A percentile compares a stretch with the other conserved stretches of the same genome.
These are phyloP conservation scores for Melampsora americana DNA, from an alignment of 1,284 basidiomycete genomes.

Conservation along the genomic window DNA sequence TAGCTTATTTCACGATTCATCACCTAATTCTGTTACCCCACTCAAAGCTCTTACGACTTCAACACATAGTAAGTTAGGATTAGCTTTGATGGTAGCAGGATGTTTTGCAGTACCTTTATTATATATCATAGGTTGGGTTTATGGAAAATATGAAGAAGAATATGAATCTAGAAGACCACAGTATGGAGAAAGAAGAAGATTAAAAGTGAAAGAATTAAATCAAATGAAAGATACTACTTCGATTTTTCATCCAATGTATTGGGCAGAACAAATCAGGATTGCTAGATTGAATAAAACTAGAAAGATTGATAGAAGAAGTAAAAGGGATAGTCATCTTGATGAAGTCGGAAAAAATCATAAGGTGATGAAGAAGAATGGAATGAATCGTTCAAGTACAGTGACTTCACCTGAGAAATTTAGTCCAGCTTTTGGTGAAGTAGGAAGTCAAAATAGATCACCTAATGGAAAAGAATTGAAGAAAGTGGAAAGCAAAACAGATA, in stretches of 20 bases:
- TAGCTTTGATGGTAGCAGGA: conserved; percentile 10
- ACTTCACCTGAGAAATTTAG: not conserved
- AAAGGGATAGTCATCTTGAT: too few relatives aligned
- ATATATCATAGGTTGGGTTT: conserved; percentile 24
- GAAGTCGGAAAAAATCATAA: too few relatives aligned
- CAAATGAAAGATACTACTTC: not conserved
- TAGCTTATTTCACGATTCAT: not conserved
- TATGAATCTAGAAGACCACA: not conserved
- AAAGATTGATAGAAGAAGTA: too few relatives aligned
- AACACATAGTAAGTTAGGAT: conserved; percentile 23
- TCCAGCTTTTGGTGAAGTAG: not conserved
- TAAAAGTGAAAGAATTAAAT: conserved; percentile 17
- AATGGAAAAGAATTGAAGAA: not conserved
- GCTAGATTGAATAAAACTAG: too few relatives aligned
- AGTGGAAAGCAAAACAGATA: not conserved
- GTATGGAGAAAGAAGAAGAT: conserved; percentile 9
- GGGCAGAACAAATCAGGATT: too few relatives aligned
- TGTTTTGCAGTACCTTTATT: conserved; percentile 10
- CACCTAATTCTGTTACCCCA: not conserved
- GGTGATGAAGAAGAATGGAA: too few relatives aligned
- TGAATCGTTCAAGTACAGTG: not conserved
- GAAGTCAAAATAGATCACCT: not conserved
- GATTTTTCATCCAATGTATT: too few relatives aligned
- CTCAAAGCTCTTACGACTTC: not conserved
- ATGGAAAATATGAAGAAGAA: conserved; percentile 8